A percentile compares a stretch with the other conserved stretches of the same genome.
phyloP scores from a whole-genome alignment of 495 filamentous ascomycete species.

The Podospora pseudopauciseta region DNA sequence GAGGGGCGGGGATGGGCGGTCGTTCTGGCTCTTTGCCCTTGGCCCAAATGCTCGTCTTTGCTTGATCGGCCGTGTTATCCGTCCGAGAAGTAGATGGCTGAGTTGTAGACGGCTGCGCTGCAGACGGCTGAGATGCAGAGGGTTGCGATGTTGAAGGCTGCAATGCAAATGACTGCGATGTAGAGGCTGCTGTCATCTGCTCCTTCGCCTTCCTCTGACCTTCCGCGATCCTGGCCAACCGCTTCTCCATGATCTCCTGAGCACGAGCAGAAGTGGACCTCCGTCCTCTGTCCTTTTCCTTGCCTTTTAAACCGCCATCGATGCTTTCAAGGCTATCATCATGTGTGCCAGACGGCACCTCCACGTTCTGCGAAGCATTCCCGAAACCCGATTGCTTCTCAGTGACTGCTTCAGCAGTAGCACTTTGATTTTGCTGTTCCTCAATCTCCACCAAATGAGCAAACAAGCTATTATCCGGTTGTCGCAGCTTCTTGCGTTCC shows the following conservation, averaged over 20 bases:
- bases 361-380: conserved; percentile 21
- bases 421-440: background rate
- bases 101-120: too few species aligned
- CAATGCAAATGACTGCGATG: background rate
- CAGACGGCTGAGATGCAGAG: too few species aligned
- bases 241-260: too few species aligned
- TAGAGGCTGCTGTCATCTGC: background rate
- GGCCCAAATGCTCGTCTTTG: background rate
- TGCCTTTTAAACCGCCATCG: background rate
- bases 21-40: conserved; percentile 18
- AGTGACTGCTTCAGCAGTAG: conserved; percentile 27
- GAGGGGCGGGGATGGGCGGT: background rate
- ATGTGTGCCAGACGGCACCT: conserved; percentile 26
- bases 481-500: background rate
- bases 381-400: conserved; percentile 29
- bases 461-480: conserved; percentile 13
- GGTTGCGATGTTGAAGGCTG: too few species aligned
- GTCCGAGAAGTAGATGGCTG: too few species aligned
- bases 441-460: conserved; percentile 3
- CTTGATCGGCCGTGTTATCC: background rate
- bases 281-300: background rate
- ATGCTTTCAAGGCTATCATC: background rate
- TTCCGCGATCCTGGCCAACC: conserved; percentile 7
- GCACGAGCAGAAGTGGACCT: background rate
- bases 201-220: background rate